These are phyloP conservation scores for Volvox africanus DNA, from an alignment of 139 green algal genomes.

Conservation along the genomic window DNA sequence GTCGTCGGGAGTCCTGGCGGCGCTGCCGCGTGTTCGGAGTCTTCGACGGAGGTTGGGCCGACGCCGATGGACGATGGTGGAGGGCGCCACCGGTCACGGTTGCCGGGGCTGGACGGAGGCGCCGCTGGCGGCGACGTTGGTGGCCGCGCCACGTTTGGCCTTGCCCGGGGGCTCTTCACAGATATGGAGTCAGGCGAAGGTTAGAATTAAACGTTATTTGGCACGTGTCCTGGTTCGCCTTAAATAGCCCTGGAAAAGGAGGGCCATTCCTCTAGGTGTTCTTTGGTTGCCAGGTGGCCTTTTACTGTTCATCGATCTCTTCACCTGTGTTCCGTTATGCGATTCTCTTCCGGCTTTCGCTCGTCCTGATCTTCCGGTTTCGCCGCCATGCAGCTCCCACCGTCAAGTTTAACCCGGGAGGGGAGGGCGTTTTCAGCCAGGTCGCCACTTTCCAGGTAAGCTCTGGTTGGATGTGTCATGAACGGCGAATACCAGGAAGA, in stretches of 20 bases:
- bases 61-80: constrained; percentile 33
- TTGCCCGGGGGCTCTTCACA: background rate
- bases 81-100: background rate
- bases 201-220: background rate
- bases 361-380: too few relatives aligned
- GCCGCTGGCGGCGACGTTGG: background rate
- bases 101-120: background rate
- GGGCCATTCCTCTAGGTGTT: background rate
- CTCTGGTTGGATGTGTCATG: too few relatives aligned
- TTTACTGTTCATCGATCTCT: background rate
- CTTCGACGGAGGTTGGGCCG: constrained; percentile 20
- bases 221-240: too few relatives aligned
- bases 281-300: background rate
- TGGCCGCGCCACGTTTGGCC: background rate
- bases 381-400: constrained; percentile 2
- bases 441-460: constrained; percentile 26
- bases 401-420: constrained; percentile 15
- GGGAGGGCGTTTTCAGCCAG: constrained; percentile 15
- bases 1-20: background rate
- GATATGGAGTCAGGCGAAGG: background rate
- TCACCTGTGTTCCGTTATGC: too few relatives aligned
- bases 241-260: background rate
- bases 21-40: background rate
- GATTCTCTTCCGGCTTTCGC: too few relatives aligned
- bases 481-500: too few relatives aligned